A percentile compares a stretch with the other conserved stretches of the same genome.
These are phyloP conservation scores for Irpex rosettiformis DNA, from an alignment of 1,284 basidiomycete genomes.

Conservation along the genomic window DNA sequence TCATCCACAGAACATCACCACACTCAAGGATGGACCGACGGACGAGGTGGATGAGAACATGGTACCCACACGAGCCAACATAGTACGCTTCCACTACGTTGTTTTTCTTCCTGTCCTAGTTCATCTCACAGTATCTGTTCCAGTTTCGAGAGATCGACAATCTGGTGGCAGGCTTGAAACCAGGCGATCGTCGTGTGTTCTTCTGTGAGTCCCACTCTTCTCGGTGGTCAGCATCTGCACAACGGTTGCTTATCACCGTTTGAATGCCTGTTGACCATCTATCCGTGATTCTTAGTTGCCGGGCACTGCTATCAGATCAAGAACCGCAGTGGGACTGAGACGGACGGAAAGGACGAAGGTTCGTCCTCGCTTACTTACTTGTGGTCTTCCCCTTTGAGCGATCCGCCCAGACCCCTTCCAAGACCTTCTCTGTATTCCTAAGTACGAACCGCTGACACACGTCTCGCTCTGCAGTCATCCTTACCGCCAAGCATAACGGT, in stretches of 20 bases:
- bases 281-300: constrained; percentile 6
- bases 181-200: constrained; percentile 12
- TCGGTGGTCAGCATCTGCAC: too few species aligned
- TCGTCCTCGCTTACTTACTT: neutral
- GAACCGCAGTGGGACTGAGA: constrained; percentile 9
- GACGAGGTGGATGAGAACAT: neutral
- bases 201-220: constrained; percentile 9
- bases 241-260: too few species aligned
- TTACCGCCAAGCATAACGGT: constrained; percentile 8
- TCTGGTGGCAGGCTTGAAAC: constrained; percentile 1
- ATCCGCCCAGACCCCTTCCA: too few species aligned
- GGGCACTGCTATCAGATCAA: constrained; percentile 15
- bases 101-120: too few species aligned
- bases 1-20: constrained; percentile 6
- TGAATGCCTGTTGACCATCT: neutral
- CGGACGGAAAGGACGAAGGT: constrained; percentile 14
- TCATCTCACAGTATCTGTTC: too few species aligned
- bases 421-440: too few species aligned
- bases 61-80: neutral
- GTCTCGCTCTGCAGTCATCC: constrained; percentile 6
- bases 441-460: neutral
- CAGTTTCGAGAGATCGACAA: constrained; percentile 8
- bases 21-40: constrained; percentile 4
- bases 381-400: too few species aligned
- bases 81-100: neutral